Evolutionary conservation across 768 basidiomycete species (phyloP).

Genomic region (Pleurotus giganteus): DNA sequence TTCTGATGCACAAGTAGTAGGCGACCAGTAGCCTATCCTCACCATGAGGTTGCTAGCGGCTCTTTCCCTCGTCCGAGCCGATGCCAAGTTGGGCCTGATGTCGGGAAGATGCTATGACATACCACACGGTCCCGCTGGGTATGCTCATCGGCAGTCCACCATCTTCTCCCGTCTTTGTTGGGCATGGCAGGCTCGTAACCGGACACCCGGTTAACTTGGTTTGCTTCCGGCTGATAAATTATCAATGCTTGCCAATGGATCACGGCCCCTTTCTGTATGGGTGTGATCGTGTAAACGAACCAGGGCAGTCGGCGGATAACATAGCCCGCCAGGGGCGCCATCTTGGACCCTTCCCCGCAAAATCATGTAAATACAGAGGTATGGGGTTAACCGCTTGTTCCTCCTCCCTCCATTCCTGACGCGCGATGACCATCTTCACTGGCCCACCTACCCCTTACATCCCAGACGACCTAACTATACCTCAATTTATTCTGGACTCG

Average conservation of each 20-base stretch:
- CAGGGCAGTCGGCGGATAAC: slow-evolving; percentile 7
- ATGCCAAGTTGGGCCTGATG: too few species aligned
- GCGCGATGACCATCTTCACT: slow-evolving; percentile 5
- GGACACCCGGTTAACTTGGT: background rate
- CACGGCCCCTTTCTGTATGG: slow-evolving; percentile 1
- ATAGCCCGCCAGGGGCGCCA: slow-evolving; percentile 9
- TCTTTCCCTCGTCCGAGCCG: too few species aligned
- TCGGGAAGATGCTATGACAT: too few species aligned
- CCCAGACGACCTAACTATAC: slow-evolving; percentile 50
- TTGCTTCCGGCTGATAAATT: too few species aligned
- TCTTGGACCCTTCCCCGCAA: background rate
- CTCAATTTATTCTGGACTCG: slow-evolving; percentile 52
- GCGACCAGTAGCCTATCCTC: too few species aligned
- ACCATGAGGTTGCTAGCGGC: too few species aligned
- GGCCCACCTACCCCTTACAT: slow-evolving; percentile 32
- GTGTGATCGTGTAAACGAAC: background rate
- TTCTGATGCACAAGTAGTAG: too few species aligned
- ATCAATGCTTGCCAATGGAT: background rate
- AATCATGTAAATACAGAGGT: background rate
- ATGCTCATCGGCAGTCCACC: too few species aligned
- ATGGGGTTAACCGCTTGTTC: background rate
- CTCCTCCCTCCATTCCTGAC: background rate
- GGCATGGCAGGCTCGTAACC: too few species aligned
- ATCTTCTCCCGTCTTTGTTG: too few species aligned
- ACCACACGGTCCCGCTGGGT: too few species aligned